phyloP scores from a whole-genome alignment of 495 filamentous ascomycete genomes.

The Podospora pseudopauciseta region DNA sequence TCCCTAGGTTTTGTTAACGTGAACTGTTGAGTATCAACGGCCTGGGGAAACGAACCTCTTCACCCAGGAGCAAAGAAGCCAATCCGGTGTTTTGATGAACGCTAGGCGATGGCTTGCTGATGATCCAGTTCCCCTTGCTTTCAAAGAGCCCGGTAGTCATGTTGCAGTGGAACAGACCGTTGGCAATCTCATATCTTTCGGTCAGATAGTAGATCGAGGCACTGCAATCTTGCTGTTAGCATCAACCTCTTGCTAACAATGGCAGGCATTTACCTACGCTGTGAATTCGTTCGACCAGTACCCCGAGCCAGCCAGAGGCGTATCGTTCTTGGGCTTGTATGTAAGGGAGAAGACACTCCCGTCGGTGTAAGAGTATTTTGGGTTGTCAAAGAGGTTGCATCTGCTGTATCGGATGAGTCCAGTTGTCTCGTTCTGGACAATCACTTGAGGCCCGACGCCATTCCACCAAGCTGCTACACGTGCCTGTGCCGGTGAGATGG shows the following conservation, averaged over 20 bases:
- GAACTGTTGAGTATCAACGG: background rate
- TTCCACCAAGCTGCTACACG: slow-evolving; percentile 35
- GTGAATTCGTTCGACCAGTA: slow-evolving; percentile 26
- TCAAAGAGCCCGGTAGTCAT: slow-evolving; percentile 29
- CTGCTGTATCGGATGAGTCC: slow-evolving; percentile 35
- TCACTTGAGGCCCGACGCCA: slow-evolving; percentile 30
- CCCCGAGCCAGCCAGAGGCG: slow-evolving; percentile 35
- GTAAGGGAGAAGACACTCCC: slow-evolving; percentile 22
- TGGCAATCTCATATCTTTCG: slow-evolving; percentile 23
- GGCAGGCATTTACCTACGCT: slow-evolving; percentile 16
- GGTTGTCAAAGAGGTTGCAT: slow-evolving; percentile 30
- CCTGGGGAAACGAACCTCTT: background rate
- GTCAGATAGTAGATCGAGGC: slow-evolving; percentile 36
- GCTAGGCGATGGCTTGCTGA: slow-evolving; percentile 20
- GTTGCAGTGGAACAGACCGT: slow-evolving; percentile 33
- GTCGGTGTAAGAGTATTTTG: slow-evolving; percentile 30
- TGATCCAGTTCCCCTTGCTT: slow-evolving; percentile 23
- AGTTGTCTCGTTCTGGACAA: slow-evolving; percentile 35
- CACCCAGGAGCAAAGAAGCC: slow-evolving; percentile 29
- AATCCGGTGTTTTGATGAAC: slow-evolving; percentile 31
- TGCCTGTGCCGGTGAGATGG: slow-evolving; percentile 23
- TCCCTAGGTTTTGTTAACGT: background rate
- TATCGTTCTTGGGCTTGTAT: slow-evolving; percentile 29
- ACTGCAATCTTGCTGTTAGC: slow-evolving; percentile 11
- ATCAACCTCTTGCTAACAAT: background rate